phyloP scores from a whole-genome alignment of 768 basidiomycete species.

The Xerocomellus chrysenteron region DNA sequence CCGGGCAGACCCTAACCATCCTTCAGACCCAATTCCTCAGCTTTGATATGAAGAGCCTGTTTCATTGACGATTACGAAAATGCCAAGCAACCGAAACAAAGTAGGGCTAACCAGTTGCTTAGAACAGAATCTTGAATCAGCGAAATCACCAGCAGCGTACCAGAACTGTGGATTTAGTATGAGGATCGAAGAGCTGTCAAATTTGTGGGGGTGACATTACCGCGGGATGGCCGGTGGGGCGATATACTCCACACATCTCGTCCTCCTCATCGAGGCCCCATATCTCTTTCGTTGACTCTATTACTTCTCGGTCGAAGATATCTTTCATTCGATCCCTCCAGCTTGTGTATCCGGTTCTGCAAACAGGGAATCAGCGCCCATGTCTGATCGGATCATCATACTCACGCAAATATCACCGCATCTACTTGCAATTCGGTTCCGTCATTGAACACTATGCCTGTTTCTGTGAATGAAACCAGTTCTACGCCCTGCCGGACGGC shows the following conservation, averaged over 20 bases:
- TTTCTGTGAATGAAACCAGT: conserved; percentile 1
- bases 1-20: not conserved
- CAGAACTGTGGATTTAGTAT: not conserved
- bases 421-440: not conserved
- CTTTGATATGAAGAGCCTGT: conserved; percentile 6
- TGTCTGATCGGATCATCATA: not conserved
- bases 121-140: conserved; percentile 1
- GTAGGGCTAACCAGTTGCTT: conserved; percentile 2
- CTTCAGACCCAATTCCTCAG: conserved; percentile 3
- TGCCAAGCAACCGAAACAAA: not conserved
- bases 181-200: not conserved
- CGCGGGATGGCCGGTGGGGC: conserved; percentile 5
- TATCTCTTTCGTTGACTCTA: conserved; percentile 5
- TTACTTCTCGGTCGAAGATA: not conserved
- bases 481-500: not conserved
- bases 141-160: conserved; percentile 3
- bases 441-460: not conserved
- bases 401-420: conserved; percentile 3
- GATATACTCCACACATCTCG: conserved; percentile 3
- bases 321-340: conserved; percentile 4
- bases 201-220: not conserved
- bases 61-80: not conserved
- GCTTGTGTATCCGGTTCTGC: conserved; percentile 6
- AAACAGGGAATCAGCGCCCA: not conserved
- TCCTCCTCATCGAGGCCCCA: conserved; percentile 3